Evolutionary conservation across 345 rosid species (phyloP), one percentile per base, ranked within the genome.

Genomic region (Barbarea vulgaris): DNA sequence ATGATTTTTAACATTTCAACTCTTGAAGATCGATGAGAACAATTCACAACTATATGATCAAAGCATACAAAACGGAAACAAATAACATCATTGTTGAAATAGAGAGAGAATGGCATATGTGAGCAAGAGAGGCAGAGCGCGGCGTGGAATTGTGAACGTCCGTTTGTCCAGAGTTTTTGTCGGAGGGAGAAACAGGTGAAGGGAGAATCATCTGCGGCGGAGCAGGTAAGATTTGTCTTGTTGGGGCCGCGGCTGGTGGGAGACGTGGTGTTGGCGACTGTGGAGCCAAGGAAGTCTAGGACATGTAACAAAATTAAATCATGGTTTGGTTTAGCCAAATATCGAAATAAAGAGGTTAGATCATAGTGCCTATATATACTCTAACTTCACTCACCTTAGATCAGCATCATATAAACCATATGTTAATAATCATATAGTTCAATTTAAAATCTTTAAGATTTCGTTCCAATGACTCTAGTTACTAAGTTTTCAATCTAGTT

Each of bases 151-250:
- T 64, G 27, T 70, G 80, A 70, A 77, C 80, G 10, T 70, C 54
- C 21, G 72, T 70, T 70, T 69, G 76, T 54, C 75, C 80, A 15
- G 80, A 69, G 61, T 70, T 77, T 63, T 77, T 77, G 72, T 77
- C 72, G 2, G 76, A 64, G 10, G 80, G 80, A 24, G 80, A 46
- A 64, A 60, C 64, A 3, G 80, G 80, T 28, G 80, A 62, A 63
- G 80, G 80, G 3, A 77, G 76, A 22, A 77, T 64, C 76, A 25
- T 70, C 52, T 77, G 81, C 19, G 81, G 77, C 0, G 81, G 72
- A 14, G 18, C 54, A 4, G 86, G 85, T 44, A 84, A 31, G 25
- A 69, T 62, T 17, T 80, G 81, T 0, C 81, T 50, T 0, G 83
- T 57, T 4, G 86, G 85, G 9, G 81, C 27, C 54, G 72, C 24